Conservation (phyloP, 495 filamentous ascomycete genomes). For the Haplographium delicatum region DNA sequence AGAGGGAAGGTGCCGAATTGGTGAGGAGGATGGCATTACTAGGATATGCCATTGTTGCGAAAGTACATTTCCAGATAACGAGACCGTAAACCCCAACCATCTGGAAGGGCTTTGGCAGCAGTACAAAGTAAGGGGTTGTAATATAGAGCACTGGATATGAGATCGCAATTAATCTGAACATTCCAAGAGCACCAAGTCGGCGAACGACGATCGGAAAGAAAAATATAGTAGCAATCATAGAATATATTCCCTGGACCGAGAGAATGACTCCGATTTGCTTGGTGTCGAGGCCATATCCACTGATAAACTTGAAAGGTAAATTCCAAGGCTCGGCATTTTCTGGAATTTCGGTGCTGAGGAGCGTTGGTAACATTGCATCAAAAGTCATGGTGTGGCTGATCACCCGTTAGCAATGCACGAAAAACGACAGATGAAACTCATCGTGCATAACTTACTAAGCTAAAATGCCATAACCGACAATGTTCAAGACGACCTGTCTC, state of each 20-base stretch:
- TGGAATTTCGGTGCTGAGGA: constrained; percentile 70
- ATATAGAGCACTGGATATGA: constrained; percentile 88
- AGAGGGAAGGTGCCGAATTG: constrained; percentile 73
- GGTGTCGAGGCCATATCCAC: constrained; percentile 76
- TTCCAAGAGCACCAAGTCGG: constrained; percentile 66
- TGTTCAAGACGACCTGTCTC: constrained; percentile 72
- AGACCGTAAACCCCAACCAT: constrained; percentile 68
- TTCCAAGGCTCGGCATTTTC: constrained; percentile 32
- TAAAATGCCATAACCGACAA: constrained; percentile 84
- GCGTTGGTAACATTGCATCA: constrained; percentile 87
- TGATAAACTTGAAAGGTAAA: constrained; percentile 82
- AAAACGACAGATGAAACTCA: not conserved
- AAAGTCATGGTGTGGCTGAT: constrained; percentile 77
- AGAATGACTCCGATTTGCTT: constrained; percentile 83
- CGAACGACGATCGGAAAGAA: constrained; percentile 70
- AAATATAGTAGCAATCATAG: constrained; percentile 77
- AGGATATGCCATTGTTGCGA: constrained; percentile 80
- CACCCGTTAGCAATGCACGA: constrained; percentile 10
- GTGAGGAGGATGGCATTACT: constrained; percentile 78
- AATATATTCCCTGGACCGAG: constrained; percentile 83
- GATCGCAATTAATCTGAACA: constrained; percentile 74
- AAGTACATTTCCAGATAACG: constrained; percentile 84
- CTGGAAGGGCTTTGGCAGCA: constrained; percentile 66
- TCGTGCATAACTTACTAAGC: constrained; percentile 72
- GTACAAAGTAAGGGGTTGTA: constrained; percentile 78